Evolutionary conservation across 495 filamentous ascomycete species (phyloP).

Genomic region (Neurospora sp.): DNA sequence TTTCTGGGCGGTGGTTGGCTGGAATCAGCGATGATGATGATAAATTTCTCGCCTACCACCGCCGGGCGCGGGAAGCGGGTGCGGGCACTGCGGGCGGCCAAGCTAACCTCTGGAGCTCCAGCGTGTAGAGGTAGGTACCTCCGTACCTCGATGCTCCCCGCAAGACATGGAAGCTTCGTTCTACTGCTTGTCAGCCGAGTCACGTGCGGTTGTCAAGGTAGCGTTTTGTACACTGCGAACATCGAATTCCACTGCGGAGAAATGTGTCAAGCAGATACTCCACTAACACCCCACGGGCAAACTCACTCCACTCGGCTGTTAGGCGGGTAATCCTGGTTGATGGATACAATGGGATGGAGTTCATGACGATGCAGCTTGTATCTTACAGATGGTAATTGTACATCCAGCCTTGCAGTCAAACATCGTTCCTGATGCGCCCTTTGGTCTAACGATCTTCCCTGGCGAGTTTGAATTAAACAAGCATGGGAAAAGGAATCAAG

Average conservation of each 20-base stretch:
- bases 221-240: neutral
- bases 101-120: neutral
- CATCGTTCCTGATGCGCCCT: neutral
- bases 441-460: too few species aligned
- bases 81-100: neutral
- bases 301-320: neutral
- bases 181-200: neutral
- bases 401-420: neutral
- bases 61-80: neutral
- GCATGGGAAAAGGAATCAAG: too few species aligned
- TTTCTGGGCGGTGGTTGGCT: slow-evolving; percentile 4
- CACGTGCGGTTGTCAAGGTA: neutral
- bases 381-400: neutral
- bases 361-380: neutral
- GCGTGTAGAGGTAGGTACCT: neutral
- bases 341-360: neutral
- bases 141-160: neutral
- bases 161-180: neutral
- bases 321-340: neutral
- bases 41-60: slow-evolving; percentile 33
- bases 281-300: neutral
- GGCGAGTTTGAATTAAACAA: too few species aligned
- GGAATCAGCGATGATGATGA: slow-evolving; percentile 19
- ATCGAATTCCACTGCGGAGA: neutral
- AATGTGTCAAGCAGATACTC: neutral